phyloP scores from a whole-genome alignment of 441 rosid genomes.

The Isatis lusitanica region DNA sequence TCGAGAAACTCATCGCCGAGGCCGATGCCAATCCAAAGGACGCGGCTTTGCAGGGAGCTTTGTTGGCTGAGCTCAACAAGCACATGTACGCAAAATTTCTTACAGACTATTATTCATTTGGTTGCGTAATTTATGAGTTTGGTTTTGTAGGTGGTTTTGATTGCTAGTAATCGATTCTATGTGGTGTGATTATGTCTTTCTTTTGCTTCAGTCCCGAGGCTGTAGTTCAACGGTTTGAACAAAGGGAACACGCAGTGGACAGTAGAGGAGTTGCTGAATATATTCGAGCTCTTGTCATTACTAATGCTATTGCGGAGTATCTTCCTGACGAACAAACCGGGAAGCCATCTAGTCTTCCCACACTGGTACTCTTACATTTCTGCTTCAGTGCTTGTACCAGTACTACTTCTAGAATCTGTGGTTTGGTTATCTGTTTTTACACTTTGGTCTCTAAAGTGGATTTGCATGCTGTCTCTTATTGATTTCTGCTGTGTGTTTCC shows the following conservation, averaged over 20 bases:
- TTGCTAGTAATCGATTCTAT: background rate
- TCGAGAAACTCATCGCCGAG: conserved; percentile 72
- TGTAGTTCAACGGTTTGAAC: conserved; percentile 81
- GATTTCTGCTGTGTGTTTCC: background rate
- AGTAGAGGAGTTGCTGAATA: conserved; percentile 91
- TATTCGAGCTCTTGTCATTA: conserved; percentile 76
- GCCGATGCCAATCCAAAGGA: conserved; percentile 91
- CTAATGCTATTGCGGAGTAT: conserved; percentile 79
- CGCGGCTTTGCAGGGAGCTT: conserved; percentile 61
- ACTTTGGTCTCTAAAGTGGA: background rate
- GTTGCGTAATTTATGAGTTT: background rate
- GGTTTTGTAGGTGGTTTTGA: background rate
- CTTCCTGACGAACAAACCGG: conserved; percentile 89
- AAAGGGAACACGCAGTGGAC: conserved; percentile 76
- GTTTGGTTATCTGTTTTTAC: background rate
- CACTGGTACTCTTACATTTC: conserved; percentile 50
- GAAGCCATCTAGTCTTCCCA: conserved; percentile 79
- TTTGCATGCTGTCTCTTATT: background rate
- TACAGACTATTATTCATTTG: background rate
- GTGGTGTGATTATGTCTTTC: conserved; percentile 6
- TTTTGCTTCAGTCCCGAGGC: conserved; percentile 69
- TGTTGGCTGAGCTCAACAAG: conserved; percentile 84
- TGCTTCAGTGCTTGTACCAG: background rate
- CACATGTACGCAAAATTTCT: conserved; percentile 51
- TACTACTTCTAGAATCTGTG: background rate